Percentiles rank a stretch among this genome's conserved stretches.
Conservation (phyloP, 2,329 filamentous ascomycete species). For the Coniochaeta sp. region DNA sequence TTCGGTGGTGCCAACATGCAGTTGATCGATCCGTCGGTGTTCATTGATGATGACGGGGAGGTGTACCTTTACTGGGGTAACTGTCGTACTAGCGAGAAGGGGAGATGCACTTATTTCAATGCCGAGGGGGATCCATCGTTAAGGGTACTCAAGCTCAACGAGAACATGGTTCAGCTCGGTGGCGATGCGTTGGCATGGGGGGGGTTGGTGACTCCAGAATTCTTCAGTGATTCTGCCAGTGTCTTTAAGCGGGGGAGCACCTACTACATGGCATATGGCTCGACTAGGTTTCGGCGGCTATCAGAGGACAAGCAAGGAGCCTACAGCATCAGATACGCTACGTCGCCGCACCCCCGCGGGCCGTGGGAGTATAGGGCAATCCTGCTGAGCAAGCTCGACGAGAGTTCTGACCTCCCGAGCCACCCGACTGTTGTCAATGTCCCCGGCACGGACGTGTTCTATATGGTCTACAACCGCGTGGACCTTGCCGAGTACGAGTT, state of each 20-base stretch:
- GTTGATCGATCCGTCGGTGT: constrained; percentile 36
- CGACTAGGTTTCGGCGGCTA: constrained; percentile 8
- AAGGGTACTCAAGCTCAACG: constrained; percentile 6
- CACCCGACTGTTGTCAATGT: constrained; percentile 7
- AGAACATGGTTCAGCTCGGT: constrained; percentile 7
- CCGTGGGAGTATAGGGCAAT: constrained; percentile 2
- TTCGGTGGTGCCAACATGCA: too few species aligned
- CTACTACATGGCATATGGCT: constrained; percentile 10
- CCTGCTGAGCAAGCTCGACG: constrained; percentile 3
- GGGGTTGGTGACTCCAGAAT: not conserved
- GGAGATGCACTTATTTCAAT: too few species aligned
- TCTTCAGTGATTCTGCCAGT: constrained; percentile 6
- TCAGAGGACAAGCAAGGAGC: not conserved
- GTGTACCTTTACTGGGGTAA: constrained; percentile 21
- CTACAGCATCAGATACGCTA: constrained; percentile 7
- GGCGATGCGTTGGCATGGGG: too few species aligned
- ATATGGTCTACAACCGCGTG: constrained; percentile 6
- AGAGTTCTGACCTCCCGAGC: constrained; percentile 6
- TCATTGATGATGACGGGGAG: constrained; percentile 30
- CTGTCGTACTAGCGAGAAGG: constrained; percentile 5
- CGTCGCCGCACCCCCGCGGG: constrained; percentile 5
- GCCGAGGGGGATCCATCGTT: not conserved
- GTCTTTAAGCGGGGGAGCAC: constrained; percentile 4
- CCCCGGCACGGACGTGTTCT: constrained; percentile 9
- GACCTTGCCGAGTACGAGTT: constrained; percentile 1